A percentile compares a stretch with the other conserved stretches of the same genome.
Evolutionary conservation across 225 moss, liverwort and hornwort genomes (phyloP).

Genomic region (Sphagnum contortum): DNA sequence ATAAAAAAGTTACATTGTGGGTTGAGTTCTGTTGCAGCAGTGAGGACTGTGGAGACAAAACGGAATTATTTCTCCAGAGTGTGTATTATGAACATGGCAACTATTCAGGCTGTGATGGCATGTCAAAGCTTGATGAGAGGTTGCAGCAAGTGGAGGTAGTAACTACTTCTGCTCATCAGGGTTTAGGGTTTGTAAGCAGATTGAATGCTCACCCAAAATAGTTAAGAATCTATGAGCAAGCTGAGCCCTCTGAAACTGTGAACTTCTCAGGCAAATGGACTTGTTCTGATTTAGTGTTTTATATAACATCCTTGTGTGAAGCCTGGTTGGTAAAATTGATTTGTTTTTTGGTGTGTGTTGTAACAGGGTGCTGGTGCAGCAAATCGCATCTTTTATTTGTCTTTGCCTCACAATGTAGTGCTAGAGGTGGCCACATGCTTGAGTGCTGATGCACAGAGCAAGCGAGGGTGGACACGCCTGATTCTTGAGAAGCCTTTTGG

Average conservation of each 20-base stretch:
- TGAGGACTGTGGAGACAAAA: constrained; percentile 69
- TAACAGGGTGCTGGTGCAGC: constrained; percentile 53
- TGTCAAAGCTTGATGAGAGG: constrained; percentile 52
- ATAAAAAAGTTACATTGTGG: too few species aligned
- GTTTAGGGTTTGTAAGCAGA: too few species aligned
- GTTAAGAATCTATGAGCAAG: too few species aligned
- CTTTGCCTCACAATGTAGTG: constrained; percentile 74
- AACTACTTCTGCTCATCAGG: neutral
- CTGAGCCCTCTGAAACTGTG: too few species aligned
- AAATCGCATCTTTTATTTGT: constrained; percentile 85
- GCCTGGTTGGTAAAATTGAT: too few species aligned
- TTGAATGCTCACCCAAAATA: too few species aligned
- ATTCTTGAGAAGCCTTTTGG: constrained; percentile 95
- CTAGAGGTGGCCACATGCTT: constrained; percentile 66
- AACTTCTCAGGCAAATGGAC: too few species aligned
- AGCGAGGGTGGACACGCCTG: constrained; percentile 86
- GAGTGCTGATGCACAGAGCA: constrained; percentile 55
- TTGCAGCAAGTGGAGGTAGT: constrained; percentile 62
- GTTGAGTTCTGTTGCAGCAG: constrained; percentile 12
- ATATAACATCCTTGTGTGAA: too few species aligned
- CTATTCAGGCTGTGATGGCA: constrained; percentile 65
- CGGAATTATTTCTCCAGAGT: constrained; percentile 54
- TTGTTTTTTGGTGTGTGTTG: constrained; percentile 1
- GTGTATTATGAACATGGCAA: constrained; percentile 70
- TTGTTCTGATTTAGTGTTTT: too few species aligned